Evolutionary conservation across 116 monocot species (phyloP).

Genomic region (Zostera marina): DNA sequence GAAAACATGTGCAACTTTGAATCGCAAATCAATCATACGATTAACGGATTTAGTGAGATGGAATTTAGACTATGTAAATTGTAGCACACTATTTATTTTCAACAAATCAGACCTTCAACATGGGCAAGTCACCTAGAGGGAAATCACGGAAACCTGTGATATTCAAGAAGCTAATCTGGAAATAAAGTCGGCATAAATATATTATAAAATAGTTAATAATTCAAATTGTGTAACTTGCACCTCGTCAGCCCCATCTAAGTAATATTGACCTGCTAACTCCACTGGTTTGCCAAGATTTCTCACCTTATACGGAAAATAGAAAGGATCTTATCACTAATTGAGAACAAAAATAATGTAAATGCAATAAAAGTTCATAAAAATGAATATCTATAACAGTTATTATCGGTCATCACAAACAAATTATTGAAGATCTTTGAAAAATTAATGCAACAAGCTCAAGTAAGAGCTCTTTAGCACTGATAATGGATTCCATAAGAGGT

Average conservation of each 20-base stretch:
- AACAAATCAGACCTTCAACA: slow-evolving; percentile 60
- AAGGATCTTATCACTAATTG: not conserved
- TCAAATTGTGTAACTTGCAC: slow-evolving; percentile 10
- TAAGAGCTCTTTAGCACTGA: too few species aligned
- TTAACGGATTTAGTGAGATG: not conserved
- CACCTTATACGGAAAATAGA: slow-evolving; percentile 32
- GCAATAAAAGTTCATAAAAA: not conserved
- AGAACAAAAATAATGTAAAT: not conserved
- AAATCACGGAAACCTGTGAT: slow-evolving; percentile 99
- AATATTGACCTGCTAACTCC: slow-evolving; percentile 90
- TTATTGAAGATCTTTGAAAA: too few species aligned
- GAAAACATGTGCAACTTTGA: not conserved
- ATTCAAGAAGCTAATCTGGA: slow-evolving; percentile 91
- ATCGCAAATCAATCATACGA: not conserved
- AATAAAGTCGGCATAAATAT: slow-evolving; percentile 5
- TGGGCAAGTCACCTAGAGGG: slow-evolving; percentile 92
- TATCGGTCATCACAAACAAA: too few species aligned
- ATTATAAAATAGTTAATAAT: not conserved
- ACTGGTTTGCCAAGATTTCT: slow-evolving; percentile 98
- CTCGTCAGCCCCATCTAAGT: slow-evolving; percentile 97
- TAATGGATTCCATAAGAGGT: too few species aligned
- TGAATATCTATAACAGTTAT: not conserved
- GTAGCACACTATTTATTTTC: not conserved
- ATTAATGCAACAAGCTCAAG: too few species aligned
- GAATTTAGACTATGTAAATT: not conserved